Conservation (phyloP, 2,329 filamentous ascomycete species). For the Kalmusia sp. region DNA sequence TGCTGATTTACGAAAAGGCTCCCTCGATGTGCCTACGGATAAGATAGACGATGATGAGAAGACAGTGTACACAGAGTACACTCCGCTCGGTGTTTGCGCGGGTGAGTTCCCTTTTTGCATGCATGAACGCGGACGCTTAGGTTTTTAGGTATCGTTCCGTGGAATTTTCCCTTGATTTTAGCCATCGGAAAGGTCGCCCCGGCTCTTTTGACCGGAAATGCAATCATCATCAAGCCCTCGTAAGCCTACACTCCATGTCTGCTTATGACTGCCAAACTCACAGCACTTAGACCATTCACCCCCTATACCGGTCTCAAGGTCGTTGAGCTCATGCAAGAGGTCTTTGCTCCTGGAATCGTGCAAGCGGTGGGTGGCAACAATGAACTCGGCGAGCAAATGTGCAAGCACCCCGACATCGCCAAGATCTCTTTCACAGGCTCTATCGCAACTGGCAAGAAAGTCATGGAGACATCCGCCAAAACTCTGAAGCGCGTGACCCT, state of each 20-base stretch:
- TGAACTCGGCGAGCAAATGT: constrained; percentile 65
- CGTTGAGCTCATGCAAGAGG: constrained; percentile 62
- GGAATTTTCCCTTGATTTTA: constrained; percentile 63
- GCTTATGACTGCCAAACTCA: constrained; percentile 9
- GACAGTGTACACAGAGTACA: constrained; percentile 54
- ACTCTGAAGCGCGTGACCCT: constrained; percentile 68
- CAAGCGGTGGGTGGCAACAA: constrained; percentile 68
- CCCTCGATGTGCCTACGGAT: constrained; percentile 46
- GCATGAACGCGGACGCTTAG: background rate
- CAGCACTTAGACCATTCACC: constrained; percentile 52
- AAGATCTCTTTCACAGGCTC: constrained; percentile 72
- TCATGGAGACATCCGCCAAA: constrained; percentile 63
- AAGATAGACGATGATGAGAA: constrained; percentile 54
- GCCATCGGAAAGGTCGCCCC: constrained; percentile 63
- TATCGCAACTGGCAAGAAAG: constrained; percentile 65
- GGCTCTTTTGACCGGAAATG: constrained; percentile 64
- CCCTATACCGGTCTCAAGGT: constrained; percentile 67
- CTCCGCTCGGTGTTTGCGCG: constrained; percentile 55
- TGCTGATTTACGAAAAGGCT: constrained; percentile 21
- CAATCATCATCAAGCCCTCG: constrained; percentile 64
- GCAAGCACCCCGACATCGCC: constrained; percentile 64
- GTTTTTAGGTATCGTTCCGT: constrained; percentile 42
- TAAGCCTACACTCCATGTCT: constrained; percentile 36
- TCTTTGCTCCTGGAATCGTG: constrained; percentile 69
- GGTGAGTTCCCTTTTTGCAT: constrained; percentile 15